phyloP scores from a whole-genome alignment of 805 yeast species.

The Brettanomyces bruxellensis region DNA sequence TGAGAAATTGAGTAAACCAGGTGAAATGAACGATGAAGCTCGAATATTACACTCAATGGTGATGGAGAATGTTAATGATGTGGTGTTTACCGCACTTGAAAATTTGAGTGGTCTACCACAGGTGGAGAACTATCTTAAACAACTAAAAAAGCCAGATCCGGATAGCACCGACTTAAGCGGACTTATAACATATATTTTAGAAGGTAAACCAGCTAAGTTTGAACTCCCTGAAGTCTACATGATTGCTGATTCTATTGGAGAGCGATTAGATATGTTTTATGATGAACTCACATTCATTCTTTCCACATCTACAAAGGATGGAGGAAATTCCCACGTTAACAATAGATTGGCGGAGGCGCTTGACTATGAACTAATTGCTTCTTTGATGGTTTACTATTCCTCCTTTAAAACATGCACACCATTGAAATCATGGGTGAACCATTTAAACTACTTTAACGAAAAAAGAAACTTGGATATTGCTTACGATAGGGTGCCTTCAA shows the following conservation, averaged over 20 bases:
- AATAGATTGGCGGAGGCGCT: slow-evolving; percentile 6
- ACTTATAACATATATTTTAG: slow-evolving; percentile 8
- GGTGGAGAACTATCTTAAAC: slow-evolving; percentile 5
- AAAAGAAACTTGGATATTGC: slow-evolving; percentile 6
- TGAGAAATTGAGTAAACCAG: slow-evolving; percentile 12
- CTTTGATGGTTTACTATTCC: slow-evolving; percentile 17
- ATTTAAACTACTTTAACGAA: slow-evolving; percentile 13
- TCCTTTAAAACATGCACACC: slow-evolving; percentile 12
- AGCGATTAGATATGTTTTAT: slow-evolving; percentile 18
- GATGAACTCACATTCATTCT: slow-evolving; percentile 10
- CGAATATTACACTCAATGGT: slow-evolving; percentile 11
- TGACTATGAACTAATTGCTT: slow-evolving; percentile 16
- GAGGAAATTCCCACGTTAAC: background rate
- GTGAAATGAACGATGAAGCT: slow-evolving; percentile 12
- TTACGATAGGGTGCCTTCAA: slow-evolving; percentile 13
- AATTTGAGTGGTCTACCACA: slow-evolving; percentile 3
- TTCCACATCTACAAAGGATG: slow-evolving; percentile 3
- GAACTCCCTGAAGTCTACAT: slow-evolving; percentile 14
- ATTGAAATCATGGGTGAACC: slow-evolving; percentile 15
- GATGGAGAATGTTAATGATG: slow-evolving; percentile 10
- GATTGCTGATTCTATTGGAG: slow-evolving; percentile 5
- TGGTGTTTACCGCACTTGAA: slow-evolving; percentile 5
- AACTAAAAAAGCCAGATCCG: slow-evolving; percentile 4
- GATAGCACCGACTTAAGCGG: slow-evolving; percentile 3
- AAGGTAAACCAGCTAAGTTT: slow-evolving; percentile 10